Conservation (phyloP, 2,329 filamentous ascomycete genomes). For the Pleurostoma richardsiae region DNA sequence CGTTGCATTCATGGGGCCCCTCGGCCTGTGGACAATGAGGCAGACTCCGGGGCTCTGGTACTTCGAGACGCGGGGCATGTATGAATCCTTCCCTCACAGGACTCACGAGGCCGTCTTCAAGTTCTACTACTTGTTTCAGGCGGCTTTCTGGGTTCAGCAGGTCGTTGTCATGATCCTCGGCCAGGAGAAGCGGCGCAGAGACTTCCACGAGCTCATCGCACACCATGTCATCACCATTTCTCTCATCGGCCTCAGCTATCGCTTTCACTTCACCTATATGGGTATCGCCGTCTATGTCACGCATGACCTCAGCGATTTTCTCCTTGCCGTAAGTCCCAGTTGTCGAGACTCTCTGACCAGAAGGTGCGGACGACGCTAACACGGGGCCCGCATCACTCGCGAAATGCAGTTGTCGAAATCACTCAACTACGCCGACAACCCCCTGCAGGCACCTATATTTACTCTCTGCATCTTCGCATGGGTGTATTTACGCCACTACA, state of each 20-base stretch:
- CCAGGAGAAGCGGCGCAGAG: slow-evolving; percentile 68
- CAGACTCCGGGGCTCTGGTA: slow-evolving; percentile 64
- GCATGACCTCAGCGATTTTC: slow-evolving; percentile 71
- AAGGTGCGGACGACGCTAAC: neutral
- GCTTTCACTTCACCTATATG: slow-evolving; percentile 74
- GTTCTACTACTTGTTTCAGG: slow-evolving; percentile 70
- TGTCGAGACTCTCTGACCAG: neutral
- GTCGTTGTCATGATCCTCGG: slow-evolving; percentile 63
- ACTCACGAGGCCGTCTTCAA: slow-evolving; percentile 64
- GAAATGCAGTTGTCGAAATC: slow-evolving; percentile 58
- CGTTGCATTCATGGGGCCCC: slow-evolving; percentile 61
- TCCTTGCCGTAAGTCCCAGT: slow-evolving; percentile 57
- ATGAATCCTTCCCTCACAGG: slow-evolving; percentile 63
- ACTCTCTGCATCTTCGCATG: slow-evolving; percentile 59
- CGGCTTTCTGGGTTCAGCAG: slow-evolving; percentile 71
- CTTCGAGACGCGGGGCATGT: slow-evolving; percentile 69
- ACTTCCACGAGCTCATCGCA: slow-evolving; percentile 68
- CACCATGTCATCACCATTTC: slow-evolving; percentile 68
- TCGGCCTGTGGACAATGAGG: slow-evolving; percentile 67
- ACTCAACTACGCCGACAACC: slow-evolving; percentile 63
- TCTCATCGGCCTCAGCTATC: slow-evolving; percentile 64
- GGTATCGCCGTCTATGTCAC: slow-evolving; percentile 71
- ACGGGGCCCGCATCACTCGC: neutral
- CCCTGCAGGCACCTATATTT: slow-evolving; percentile 61
- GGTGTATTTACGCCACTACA: slow-evolving; percentile 68